Evolutionary conservation across 2,329 filamentous ascomycete genomes (phyloP).

Genomic region (Graphilbum ipis-grandicollis): DNA sequence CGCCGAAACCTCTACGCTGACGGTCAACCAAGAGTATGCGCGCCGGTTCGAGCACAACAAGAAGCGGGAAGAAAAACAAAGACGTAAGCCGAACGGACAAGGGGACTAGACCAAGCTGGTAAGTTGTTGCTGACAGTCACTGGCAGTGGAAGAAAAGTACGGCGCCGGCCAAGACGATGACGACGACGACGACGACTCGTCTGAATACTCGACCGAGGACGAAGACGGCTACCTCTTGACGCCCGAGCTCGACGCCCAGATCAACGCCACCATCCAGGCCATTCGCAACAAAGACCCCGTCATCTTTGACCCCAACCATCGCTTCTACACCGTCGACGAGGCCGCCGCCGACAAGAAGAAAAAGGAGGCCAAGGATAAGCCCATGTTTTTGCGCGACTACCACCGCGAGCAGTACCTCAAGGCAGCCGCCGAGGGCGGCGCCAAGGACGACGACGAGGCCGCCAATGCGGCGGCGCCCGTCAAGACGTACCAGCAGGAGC

Average conservation of each 20-base stretch:
- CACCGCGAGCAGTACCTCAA: slow-evolving; percentile 77
- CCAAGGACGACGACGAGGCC: slow-evolving; percentile 36
- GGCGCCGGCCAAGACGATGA: slow-evolving; percentile 26
- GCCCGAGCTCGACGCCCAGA: slow-evolving; percentile 69
- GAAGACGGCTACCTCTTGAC: slow-evolving; percentile 80
- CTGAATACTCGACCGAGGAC: slow-evolving; percentile 67
- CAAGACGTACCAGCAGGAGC: slow-evolving; percentile 61
- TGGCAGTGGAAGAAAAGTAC: slow-evolving; percentile 76
- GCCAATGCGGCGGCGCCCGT: background rate
- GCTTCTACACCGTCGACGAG: slow-evolving; percentile 49
- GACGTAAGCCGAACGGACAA: slow-evolving; percentile 32
- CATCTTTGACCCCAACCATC: slow-evolving; percentile 66
- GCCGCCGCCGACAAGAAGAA: slow-evolving; percentile 22
- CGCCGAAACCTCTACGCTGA: slow-evolving; percentile 31
- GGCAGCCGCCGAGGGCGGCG: slow-evolving; percentile 44
- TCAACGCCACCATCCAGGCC: slow-evolving; percentile 70
- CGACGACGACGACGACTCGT: slow-evolving; percentile 34
- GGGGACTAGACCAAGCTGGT: background rate
- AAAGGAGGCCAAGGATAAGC: slow-evolving; percentile 57
- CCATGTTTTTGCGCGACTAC: slow-evolving; percentile 75
- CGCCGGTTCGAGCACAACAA: slow-evolving; percentile 91
- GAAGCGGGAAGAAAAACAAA: slow-evolving; percentile 74
- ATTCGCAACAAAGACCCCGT: slow-evolving; percentile 82
- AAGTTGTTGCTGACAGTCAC: background rate
- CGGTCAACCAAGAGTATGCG: slow-evolving; percentile 83